A percentile compares a stretch with the other conserved stretches of the same genome.
Evolutionary conservation across 345 rosid genomes (phyloP).

Genomic region (Arabis hirsuta): DNA sequence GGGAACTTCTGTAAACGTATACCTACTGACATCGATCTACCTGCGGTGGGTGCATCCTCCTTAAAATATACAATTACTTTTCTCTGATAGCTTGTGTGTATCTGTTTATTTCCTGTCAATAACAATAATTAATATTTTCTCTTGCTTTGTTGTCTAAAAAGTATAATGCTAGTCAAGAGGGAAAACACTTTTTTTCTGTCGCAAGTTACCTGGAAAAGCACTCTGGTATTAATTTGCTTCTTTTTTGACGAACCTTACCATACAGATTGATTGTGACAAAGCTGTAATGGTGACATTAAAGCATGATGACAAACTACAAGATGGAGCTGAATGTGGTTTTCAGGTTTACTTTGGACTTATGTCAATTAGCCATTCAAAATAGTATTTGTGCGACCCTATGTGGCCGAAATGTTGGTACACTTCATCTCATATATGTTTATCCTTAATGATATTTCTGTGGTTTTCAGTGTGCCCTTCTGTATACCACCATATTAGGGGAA

Average conservation of each 20-base stretch:
- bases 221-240: conserved; percentile 21
- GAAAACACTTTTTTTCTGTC: background rate
- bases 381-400: background rate
- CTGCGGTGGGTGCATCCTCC: conserved; percentile 71
- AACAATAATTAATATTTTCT: background rate
- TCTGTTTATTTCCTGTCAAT: conserved; percentile 1
- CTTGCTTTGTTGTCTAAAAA: conserved; percentile 2
- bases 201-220: background rate
- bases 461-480: conserved; percentile 92
- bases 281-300: conserved; percentile 86
- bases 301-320: conserved; percentile 95
- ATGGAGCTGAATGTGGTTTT: conserved; percentile 90
- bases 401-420: conserved; percentile 26
- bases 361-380: conserved; percentile 4
- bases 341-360: conserved; percentile 61
- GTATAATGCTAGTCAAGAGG: conserved; percentile 4
- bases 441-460: conserved; percentile 35
- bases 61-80: background rate
- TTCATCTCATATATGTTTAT: conserved; percentile 9
- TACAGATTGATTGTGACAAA: conserved; percentile 98
- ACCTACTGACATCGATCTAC: conserved; percentile 93
- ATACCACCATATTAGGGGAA: conserved; percentile 90
- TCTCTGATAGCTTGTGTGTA: conserved; percentile 16
- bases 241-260: conserved; percentile 30
- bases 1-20: conserved; percentile 98